Evolutionary conservation across 2,329 filamentous ascomycete genomes (phyloP), one percentile per base, ranked within the genome.

Genomic region (Penicillium corylophilum): DNA sequence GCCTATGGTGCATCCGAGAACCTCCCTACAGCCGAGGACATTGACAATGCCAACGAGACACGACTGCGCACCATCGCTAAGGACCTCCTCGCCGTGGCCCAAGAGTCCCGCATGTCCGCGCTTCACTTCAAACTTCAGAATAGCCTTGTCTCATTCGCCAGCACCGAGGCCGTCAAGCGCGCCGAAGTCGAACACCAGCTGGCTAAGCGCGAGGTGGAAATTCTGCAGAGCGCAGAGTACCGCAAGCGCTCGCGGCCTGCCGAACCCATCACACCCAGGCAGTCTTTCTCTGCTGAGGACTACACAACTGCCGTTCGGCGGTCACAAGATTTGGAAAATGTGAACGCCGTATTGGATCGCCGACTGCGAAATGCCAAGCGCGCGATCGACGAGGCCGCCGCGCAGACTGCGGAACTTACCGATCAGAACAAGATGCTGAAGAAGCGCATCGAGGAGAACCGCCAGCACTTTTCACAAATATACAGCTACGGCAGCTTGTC

Each of bases 81-180:
- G 70, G 76, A 77, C 20, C 73, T 86, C 12, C 74, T 81, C 23
- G 70, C 72, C 10, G 75, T 80, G 15, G 69, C 84, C n/a, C 77
- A 81, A 56, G 84, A 88, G 59, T 80, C 83, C 50, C 89, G 94
- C 65, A 92, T 91, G 77, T 88, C 92, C 53, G 86, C 88, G 15
- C 89, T 92, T 28, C 92, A 96, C 69, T 88, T 94, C 75, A 95
- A 94, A 73, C 77, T 97, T 48, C 93, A 96, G 70, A 88, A 92
- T 67, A 91, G 87, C 62, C 82, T 96, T 65, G 81, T 95, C 24
- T 85, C 83, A 46, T 85, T 96, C 59, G 90, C 95, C 65, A 91
- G 89, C 48, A 85, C 87, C 44, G 90, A 95, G 61, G 87, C 91
- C 26, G 83, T 90, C 9, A 92, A 95, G 71, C 85, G 91, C 23